phyloP scores from a whole-genome alignment of 2,329 filamentous ascomycete genomes.

The Alternaria brassicae region DNA sequence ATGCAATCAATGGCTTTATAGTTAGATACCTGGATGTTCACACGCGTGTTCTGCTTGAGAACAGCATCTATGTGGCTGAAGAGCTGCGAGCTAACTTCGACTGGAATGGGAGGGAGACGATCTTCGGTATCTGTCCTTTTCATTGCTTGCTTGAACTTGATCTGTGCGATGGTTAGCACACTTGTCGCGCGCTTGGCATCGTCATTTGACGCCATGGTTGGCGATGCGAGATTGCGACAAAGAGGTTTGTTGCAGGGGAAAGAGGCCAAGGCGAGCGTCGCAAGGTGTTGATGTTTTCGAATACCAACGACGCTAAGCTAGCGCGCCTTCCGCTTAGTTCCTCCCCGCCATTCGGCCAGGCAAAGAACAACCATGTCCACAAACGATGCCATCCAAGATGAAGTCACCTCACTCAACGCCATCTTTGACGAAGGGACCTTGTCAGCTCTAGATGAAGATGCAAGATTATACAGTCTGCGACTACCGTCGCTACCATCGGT shows the following conservation, averaged over 20 bases:
- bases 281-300: slow-evolving; percentile 18
- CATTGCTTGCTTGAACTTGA: slow-evolving; percentile 39
- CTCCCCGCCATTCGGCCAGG: slow-evolving; percentile 19
- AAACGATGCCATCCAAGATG: slow-evolving; percentile 66
- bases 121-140: slow-evolving; percentile 31
- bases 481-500: slow-evolving; percentile 69
- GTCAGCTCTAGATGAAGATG: slow-evolving; percentile 30
- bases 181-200: slow-evolving; percentile 34
- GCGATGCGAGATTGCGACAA: slow-evolving; percentile 7
- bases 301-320: slow-evolving; percentile 15
- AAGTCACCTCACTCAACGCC: slow-evolving; percentile 82
- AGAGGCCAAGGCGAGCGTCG: neutral
- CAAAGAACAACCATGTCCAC: slow-evolving; percentile 31
- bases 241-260: slow-evolving; percentile 10
- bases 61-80: slow-evolving; percentile 37
- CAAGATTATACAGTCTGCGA: slow-evolving; percentile 59
- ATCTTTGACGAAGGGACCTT: slow-evolving; percentile 79
- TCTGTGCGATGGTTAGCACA: slow-evolving; percentile 35
- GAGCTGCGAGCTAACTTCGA: slow-evolving; percentile 33
- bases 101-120: slow-evolving; percentile 27
- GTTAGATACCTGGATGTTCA: slow-evolving; percentile 45
- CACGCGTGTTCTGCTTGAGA: slow-evolving; percentile 35
- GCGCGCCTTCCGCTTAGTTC: slow-evolving; percentile 19
- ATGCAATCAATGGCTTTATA: slow-evolving; percentile 26
- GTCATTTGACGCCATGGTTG: slow-evolving; percentile 31